These are phyloP conservation scores for Dendrobium officinale DNA, from an alignment of 106 monocot genomes.

Conservation along the genomic window DNA sequence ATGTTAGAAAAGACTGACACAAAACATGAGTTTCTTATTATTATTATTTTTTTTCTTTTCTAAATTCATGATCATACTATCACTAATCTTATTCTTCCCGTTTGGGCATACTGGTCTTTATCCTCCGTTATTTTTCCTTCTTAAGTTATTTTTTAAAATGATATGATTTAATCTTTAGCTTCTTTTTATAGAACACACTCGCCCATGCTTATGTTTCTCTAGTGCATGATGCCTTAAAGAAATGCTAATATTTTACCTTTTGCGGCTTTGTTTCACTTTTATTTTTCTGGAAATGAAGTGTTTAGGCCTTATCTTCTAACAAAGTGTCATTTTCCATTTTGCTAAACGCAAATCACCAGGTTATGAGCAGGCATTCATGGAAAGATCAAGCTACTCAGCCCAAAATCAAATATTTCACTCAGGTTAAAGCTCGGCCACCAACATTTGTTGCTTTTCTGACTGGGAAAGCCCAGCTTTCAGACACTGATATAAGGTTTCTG, in stretches of 20 bases:
- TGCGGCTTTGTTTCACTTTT: not conserved
- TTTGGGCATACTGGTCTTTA: too few species aligned
- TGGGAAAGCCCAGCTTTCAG: constrained; percentile 69
- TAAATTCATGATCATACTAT: too few species aligned
- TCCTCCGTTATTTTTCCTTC: not conserved
- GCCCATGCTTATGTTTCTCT: too few species aligned
- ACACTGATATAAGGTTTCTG: constrained; percentile 74
- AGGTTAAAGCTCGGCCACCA: constrained; percentile 92
- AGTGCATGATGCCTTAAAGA: not conserved
- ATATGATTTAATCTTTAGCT: not conserved
- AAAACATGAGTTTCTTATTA: too few species aligned
- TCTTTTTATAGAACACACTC: too few species aligned
- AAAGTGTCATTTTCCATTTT: not conserved
- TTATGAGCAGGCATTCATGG: constrained; percentile 99
- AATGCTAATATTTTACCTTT: not conserved
- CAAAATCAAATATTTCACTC: constrained; percentile 93
- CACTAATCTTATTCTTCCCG: too few species aligned
- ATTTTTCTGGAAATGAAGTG: not conserved
- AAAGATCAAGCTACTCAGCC: constrained; percentile 77
- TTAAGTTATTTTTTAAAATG: not conserved
- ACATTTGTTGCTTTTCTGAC: constrained; percentile 87
- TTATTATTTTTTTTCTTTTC: too few species aligned
- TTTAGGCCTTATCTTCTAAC: not conserved
- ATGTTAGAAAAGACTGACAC: too few species aligned
- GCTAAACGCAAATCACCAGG: constrained; percentile 28